Conservation (phyloP, 306 rosid genomes). For the Calophaca sinica region DNA sequence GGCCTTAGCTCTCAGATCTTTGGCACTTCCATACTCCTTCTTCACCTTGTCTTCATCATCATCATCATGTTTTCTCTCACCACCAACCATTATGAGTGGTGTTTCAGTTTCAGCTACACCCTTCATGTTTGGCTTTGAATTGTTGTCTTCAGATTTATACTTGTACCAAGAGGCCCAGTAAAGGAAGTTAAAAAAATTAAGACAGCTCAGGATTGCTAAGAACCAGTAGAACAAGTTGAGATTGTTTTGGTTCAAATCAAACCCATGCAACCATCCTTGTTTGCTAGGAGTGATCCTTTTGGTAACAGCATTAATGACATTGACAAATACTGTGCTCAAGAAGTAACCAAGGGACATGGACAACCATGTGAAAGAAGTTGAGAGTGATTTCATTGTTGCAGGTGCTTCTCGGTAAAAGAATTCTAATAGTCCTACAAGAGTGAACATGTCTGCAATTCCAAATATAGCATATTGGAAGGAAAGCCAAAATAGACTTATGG, state of each 20-base stretch:
- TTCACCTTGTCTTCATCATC: constrained; percentile 19
- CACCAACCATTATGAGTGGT: constrained; percentile 9
- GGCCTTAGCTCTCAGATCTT: no score
- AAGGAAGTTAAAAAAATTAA: constrained; percentile 75
- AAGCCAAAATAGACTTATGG: constrained; percentile 80
- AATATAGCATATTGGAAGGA: constrained; percentile 82
- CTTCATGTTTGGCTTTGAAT: constrained; percentile 35
- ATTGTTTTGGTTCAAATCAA: constrained; percentile 62
- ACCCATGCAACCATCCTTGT: constrained; percentile 77
- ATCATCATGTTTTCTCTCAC: constrained; percentile 37
- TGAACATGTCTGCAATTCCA: constrained; percentile 95
- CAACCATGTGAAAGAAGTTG: constrained; percentile 77
- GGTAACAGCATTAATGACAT: constrained; percentile 66
- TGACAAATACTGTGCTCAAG: constrained; percentile 72
- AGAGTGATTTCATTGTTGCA: constrained; percentile 75
- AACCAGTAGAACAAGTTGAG: constrained; percentile 82
- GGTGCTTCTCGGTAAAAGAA: constrained; percentile 90
- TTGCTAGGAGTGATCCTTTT: constrained; percentile 63
- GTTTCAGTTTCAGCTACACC: constrained; percentile 19
- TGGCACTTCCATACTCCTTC: constrained; percentile 22
- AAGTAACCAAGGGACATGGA: constrained; percentile 78
- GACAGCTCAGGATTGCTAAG: constrained; percentile 78
- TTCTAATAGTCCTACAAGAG: constrained; percentile 77
- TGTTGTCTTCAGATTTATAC: constrained; percentile 68
- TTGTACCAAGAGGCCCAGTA: constrained; percentile 83